Evolutionary conservation across 805 yeast genomes (phyloP).

Genomic region (Allodekkera sacchari): DNA sequence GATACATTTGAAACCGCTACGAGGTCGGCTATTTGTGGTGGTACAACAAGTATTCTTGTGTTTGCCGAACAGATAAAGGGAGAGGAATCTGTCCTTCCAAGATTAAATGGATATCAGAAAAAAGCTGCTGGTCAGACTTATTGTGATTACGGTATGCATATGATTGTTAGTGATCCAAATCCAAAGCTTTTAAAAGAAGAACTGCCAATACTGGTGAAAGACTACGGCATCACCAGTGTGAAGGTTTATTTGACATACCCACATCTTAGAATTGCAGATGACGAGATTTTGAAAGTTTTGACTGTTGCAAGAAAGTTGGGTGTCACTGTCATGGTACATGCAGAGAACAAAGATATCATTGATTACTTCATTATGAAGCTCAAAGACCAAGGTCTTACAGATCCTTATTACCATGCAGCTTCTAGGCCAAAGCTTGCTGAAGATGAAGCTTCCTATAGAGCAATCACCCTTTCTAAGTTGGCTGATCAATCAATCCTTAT

Average conservation of each 20-base stretch:
- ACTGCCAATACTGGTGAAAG: slow-evolving; percentile 26
- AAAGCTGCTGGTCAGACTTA: slow-evolving; percentile 27
- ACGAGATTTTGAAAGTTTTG: slow-evolving; percentile 31
- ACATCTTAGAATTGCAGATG: slow-evolving; percentile 31
- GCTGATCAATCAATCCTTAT: slow-evolving; percentile 38
- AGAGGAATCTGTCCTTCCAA: slow-evolving; percentile 16
- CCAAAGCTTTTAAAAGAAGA: slow-evolving; percentile 14
- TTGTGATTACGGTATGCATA: slow-evolving; percentile 43
- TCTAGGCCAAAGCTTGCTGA: slow-evolving; percentile 38
- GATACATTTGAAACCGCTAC: slow-evolving; percentile 39
- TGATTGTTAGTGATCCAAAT: slow-evolving; percentile 27
- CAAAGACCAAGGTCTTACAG: slow-evolving; percentile 28
- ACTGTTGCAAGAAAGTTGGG: slow-evolving; percentile 31
- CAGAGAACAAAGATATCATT: slow-evolving; percentile 42
- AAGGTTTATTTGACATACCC: slow-evolving; percentile 41
- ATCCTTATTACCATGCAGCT: slow-evolving; percentile 37
- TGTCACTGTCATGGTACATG: slow-evolving; percentile 42
- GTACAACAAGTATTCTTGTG: slow-evolving; percentile 39
- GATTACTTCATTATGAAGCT: slow-evolving; percentile 25
- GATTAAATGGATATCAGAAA: slow-evolving; percentile 12
- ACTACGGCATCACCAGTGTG: slow-evolving; percentile 31
- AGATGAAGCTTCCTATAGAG: slow-evolving; percentile 43
- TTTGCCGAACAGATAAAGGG: slow-evolving; percentile 37
- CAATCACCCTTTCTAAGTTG: slow-evolving; percentile 33
- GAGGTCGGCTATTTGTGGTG: slow-evolving; percentile 39